Base-by-base conservation (phyloP, 257 asterid genomes). In the Fraxinus cuspidata region DNA sequence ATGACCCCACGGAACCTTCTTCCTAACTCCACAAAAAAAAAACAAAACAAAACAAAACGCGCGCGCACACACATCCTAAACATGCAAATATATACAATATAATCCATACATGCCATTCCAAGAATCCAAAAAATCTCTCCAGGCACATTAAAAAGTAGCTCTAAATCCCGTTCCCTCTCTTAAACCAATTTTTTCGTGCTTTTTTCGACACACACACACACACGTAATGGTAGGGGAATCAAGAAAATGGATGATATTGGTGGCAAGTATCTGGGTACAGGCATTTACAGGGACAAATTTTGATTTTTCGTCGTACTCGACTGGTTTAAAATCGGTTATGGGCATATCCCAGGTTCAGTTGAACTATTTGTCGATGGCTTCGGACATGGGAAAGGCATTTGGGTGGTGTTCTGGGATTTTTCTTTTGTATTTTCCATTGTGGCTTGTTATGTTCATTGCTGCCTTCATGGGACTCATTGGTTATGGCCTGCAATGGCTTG, bases 331-430 rank as follows among this genome's bases (percentile, higher is more conserved):
- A 76, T 80, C 83, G 1, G 86, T 78, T 19, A 42, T 87, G 10
- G 84, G 82, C 34, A 73, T 91, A n/a, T 89, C 97, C 2, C 97
- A 90, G 84, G 75, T 87, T 44, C 87, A 88, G 78, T 84, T 92
- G 27, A 92, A 86, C 85, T 87, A 87, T 31, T 42, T 90, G 42
- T 83, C 93, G 1, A 79, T 88, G 76, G 95, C 97, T 7, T 90
- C 93, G 1, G 93, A 92, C 38, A 76, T 85, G 80, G 95, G 93
- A 1, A 92, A 90, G 84, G 86, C 85, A 11, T 90, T 92, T 16
- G 97, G 97, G 12, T 92, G 97, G 95, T 88, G 93, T 73, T 88
- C 90, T 0, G 96, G 97, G 3, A 82, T 89, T 31, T 76, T 69
- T 75, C 89, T 90, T 5, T 27, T 84, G 79, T 83, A 80, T 77